Conservation (phyloP, 1,284 basidiomycete genomes). For the Boletellus sp. region DNA sequence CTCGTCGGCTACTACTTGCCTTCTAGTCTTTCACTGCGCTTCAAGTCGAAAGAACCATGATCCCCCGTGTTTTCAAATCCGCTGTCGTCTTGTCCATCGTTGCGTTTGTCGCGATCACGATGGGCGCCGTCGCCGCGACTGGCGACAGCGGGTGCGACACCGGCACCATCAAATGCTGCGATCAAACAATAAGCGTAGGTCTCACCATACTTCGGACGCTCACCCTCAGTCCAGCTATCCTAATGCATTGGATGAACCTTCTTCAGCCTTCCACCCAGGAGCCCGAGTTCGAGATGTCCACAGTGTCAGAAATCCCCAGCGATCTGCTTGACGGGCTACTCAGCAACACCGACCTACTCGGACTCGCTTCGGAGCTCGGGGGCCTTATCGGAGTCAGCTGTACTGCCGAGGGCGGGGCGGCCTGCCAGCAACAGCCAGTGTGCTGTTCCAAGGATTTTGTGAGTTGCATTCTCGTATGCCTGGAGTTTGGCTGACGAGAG, state of each 20-base stretch:
- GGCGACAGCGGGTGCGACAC: constrained; percentile 11
- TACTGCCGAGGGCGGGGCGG: too few relatives aligned
- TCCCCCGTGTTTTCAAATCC: constrained; percentile 12
- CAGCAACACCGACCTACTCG: not conserved
- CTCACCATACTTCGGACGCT: not conserved
- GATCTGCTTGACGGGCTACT: not conserved
- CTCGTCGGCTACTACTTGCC: not conserved
- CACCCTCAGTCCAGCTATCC: not conserved
- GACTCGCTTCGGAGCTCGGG: not conserved
- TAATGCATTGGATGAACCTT: not conserved
- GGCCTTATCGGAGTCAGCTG: constrained; percentile 14
- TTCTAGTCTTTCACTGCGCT: not conserved
- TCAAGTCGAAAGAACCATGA: constrained; percentile 9
- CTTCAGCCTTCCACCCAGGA: not conserved
- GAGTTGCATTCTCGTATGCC: not conserved
- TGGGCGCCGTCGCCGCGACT: not conserved
- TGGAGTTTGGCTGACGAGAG: not conserved
- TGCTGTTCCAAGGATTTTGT: constrained; percentile 15
- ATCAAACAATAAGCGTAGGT: constrained; percentile 5
- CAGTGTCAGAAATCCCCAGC: not conserved
- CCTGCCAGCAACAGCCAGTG: constrained; percentile 9
- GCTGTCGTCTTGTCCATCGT: constrained; percentile 9
- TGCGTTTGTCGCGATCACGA: constrained; percentile 5
- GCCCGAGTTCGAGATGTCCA: not conserved
- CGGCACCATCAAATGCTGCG: constrained; percentile 13